These are phyloP conservation scores for Bruguiera gymnorhiza DNA, from an alignment of 345 rosid species.

Conservation along the genomic window DNA sequence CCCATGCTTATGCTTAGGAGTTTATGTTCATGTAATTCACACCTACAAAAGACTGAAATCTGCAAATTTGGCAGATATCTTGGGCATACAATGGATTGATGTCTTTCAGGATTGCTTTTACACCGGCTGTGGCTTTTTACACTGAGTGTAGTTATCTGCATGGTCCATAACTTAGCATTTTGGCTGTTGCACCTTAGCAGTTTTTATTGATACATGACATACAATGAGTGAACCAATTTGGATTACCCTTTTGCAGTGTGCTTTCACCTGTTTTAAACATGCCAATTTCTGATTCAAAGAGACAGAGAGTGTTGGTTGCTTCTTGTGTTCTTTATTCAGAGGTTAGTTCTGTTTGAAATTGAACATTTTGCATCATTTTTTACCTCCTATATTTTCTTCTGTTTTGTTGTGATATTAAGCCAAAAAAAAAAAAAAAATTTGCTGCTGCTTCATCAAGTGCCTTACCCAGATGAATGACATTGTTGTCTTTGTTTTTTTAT, in stretches of 20 bases:
- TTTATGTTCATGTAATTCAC: background rate
- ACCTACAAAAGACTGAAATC: background rate
- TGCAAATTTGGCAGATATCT: background rate
- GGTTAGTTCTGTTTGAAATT: slow-evolving; percentile 58
- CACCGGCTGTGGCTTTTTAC: background rate
- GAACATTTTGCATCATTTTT: slow-evolving; percentile 2
- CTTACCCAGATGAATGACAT: slow-evolving; percentile 15
- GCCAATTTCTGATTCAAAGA: slow-evolving; percentile 95
- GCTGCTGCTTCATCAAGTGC: slow-evolving; percentile 8
- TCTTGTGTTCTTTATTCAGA: slow-evolving; percentile 96
- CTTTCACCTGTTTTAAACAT: slow-evolving; percentile 95
- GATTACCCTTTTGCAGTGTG: slow-evolving; percentile 54
- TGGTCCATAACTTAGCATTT: background rate
- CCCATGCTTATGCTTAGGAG: background rate
- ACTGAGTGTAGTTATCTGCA: background rate
- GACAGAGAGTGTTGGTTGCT: slow-evolving; percentile 95
- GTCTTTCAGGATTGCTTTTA: background rate
- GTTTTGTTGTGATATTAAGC: slow-evolving; percentile 16
- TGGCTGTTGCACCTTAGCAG: background rate
- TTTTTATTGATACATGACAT: slow-evolving; percentile 14
- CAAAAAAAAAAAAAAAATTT: background rate
- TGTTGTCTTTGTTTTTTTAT: slow-evolving; percentile 15
- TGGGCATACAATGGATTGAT: slow-evolving; percentile 4
- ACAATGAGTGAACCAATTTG: slow-evolving; percentile 22
- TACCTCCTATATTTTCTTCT: slow-evolving; percentile 19